These are phyloP conservation scores for Beauveria sp. DNA, from an alignment of 2,329 filamentous ascomycete genomes.

Conservation along the genomic window DNA sequence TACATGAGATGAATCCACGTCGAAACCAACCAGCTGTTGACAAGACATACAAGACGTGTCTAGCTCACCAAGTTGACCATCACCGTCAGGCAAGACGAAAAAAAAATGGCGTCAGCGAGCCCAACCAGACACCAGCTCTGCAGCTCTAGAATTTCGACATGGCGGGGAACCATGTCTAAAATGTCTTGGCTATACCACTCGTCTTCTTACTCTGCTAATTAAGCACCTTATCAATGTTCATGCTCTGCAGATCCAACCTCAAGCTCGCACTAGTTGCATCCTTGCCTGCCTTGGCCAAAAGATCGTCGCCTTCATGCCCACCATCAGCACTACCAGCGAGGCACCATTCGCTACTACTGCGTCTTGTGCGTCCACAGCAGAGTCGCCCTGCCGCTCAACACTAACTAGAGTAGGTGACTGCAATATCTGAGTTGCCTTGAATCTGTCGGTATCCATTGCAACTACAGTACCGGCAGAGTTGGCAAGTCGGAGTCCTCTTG, in stretches of 20 bases:
- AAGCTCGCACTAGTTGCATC: neutral
- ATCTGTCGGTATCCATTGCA: too few relatives aligned
- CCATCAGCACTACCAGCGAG: neutral
- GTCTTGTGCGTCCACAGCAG: neutral
- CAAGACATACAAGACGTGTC: neutral
- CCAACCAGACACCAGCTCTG: neutral
- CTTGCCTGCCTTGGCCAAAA: neutral
- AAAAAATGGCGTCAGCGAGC: neutral
- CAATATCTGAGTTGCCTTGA: neutral
- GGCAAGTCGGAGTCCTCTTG: too few relatives aligned
- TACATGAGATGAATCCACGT: neutral
- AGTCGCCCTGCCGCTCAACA: neutral
- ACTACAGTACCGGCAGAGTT: too few relatives aligned
- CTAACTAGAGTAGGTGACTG: neutral
- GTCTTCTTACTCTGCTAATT: neutral
- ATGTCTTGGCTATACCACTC: neutral
- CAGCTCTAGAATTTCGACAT: neutral
- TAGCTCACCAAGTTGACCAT: neutral
- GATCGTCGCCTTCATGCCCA: neutral
- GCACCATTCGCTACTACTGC: neutral
- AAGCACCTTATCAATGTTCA: neutral
- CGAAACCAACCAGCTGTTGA: neutral
- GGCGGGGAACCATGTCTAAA: slow-evolving; percentile 1
- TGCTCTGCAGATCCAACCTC: neutral
- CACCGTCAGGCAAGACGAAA: neutral